Conservation (phyloP, 2,329 filamentous ascomycete genomes). For the Sarocladium strictum region DNA sequence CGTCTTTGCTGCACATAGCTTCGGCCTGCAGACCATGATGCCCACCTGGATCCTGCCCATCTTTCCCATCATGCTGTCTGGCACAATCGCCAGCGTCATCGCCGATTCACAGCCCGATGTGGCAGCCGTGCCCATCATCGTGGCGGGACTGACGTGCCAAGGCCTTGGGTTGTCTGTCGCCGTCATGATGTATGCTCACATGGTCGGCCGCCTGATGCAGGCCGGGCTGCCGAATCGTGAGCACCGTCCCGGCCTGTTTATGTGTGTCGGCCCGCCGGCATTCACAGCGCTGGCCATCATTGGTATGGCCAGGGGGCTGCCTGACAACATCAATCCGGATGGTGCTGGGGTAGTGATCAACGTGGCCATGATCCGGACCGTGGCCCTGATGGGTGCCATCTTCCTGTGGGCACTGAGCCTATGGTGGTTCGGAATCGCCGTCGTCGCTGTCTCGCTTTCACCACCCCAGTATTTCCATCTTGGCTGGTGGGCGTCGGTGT, state of each 20-base stretch:
- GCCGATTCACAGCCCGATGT: constrained; percentile 51
- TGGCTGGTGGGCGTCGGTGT: constrained; percentile 60
- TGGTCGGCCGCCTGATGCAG: constrained; percentile 65
- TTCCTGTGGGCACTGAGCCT: constrained; percentile 59
- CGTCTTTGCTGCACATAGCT: constrained; percentile 6
- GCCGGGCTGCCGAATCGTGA: constrained; percentile 51
- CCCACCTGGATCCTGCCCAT: constrained; percentile 70
- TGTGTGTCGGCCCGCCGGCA: constrained; percentile 66
- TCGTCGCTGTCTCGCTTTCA: constrained; percentile 9
- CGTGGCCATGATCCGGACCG: constrained; percentile 23
- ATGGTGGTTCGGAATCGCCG: constrained; percentile 49
- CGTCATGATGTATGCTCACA: constrained; percentile 67
- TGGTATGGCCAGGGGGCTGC: constrained; percentile 52
- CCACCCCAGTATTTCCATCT: constrained; percentile 41
- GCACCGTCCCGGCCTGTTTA: constrained; percentile 65
- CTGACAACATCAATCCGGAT: constrained; percentile 10
- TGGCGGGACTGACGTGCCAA: constrained; percentile 63
- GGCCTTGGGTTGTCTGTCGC: constrained; percentile 63
- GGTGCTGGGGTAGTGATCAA: constrained; percentile 2
- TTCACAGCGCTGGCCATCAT: constrained; percentile 67
- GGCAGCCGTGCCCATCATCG: constrained; percentile 56
- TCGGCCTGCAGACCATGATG: constrained; percentile 59
- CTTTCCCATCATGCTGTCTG: constrained; percentile 68
- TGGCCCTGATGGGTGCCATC: constrained; percentile 43
- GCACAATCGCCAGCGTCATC: constrained; percentile 64